Evolutionary conservation across 768 basidiomycete species (phyloP), one percentile per base, ranked within the genome.

Genomic region (Panellus pusillus): DNA sequence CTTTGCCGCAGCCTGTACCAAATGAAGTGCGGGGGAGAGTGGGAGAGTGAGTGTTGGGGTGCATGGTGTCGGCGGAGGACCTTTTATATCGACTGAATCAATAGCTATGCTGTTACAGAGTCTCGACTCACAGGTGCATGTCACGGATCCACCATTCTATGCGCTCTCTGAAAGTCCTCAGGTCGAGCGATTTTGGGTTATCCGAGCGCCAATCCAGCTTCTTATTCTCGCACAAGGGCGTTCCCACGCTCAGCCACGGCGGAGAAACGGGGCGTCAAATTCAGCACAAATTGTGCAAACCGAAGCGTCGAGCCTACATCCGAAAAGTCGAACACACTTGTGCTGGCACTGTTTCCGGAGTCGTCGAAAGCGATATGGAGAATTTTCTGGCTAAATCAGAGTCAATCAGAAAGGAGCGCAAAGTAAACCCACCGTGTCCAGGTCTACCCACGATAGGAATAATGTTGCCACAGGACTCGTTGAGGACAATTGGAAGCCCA

Each of bases 121-220:
- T 35, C 7, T 35, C 32, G 7, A 40, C 39, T 40, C 17, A 50
- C 54, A 45, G 18, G 24, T 12, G n/a, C 15, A 52, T 46, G 20
- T 48, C 35, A 40, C 12, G 40, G 17, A 52, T 14, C 55, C 55
- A 57, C 18, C 31, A 35, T 14, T n/a, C 13, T 1, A 57, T 41
- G 17, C 55, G 54, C 5, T 52, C 41, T 37, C 6, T 12, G 8
- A 9, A 27, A 17, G n/a, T 20, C 9, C 28, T 47, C 19, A 39
- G n/a, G 20, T 40, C 41, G 12, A 31, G 15, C 15, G 44, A 40
- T 3, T 18, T 13, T 20, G 38, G 14, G 17, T 38, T 42, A 47
- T 56, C 55, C 5, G 50, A 35, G 20, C 49, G 55, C 55, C 55
- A 56, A 51, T 46, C 38, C 12, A 56, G 31, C 17, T 32, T 39